Evolutionary conservation across 805 yeast species (phyloP).

Genomic region (Isabelozyma pseudorhagii): DNA sequence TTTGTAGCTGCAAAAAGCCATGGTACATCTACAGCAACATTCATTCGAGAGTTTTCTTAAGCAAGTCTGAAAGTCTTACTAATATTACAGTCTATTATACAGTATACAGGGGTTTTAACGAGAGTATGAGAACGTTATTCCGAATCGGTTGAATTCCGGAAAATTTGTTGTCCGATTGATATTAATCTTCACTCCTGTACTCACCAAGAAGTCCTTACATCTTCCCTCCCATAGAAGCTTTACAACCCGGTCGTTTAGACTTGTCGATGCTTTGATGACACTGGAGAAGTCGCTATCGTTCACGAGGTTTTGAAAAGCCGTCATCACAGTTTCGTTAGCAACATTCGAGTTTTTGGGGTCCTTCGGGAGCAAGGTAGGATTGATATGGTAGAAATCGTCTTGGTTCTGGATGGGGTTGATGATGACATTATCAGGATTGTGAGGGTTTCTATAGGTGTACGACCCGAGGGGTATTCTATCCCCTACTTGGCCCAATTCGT

Average conservation of each 20-base stretch:
- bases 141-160: slow-evolving; percentile 52
- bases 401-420: slow-evolving; percentile 22
- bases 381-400: slow-evolving; percentile 24
- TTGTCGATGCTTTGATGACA: slow-evolving; percentile 71
- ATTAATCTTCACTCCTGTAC: slow-evolving; percentile 64
- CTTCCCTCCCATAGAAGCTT: slow-evolving; percentile 86
- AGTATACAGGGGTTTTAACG: slow-evolving; percentile 30
- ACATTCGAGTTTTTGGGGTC: slow-evolving; percentile 1
- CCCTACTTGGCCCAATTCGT: background rate
- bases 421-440: slow-evolving; percentile 4
- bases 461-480: background rate
- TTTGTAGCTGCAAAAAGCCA: too few relatives aligned
- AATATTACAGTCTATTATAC: too few relatives aligned
- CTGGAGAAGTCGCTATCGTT: slow-evolving; percentile 58
- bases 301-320: slow-evolving; percentile 49
- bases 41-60: background rate
- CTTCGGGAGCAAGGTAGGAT: slow-evolving; percentile 17
- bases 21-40: too few relatives aligned
- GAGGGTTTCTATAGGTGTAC: background rate
- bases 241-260: slow-evolving; percentile 58
- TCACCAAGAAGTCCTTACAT: slow-evolving; percentile 71
- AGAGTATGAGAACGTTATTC: slow-evolving; percentile 61
- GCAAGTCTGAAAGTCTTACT: background rate
- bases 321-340: slow-evolving; percentile 39
- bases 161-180: slow-evolving; percentile 31